Evolutionary conservation across 352 stramenopile genomes (phyloP), one percentile per base, ranked within the genome.

Genomic region (Globisporangium rhizosaccharum): DNA sequence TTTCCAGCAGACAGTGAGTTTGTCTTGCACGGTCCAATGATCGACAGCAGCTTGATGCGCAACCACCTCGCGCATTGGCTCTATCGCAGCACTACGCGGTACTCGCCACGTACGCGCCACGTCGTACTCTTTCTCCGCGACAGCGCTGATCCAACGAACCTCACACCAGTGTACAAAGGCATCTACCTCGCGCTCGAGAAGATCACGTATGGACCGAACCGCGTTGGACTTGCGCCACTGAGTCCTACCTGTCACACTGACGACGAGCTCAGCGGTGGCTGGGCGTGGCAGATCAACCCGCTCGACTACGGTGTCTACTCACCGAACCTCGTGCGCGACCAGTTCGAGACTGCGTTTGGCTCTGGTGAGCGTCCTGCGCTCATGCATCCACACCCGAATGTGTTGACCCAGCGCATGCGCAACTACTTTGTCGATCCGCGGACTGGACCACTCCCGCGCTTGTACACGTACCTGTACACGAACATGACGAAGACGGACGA

Each of bases 41-140:
- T 91, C 15, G 83, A 93, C 69, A 84, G 75, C 53, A 84, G 68
- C 10, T 25, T 93, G 56, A 53, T 90, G 53, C 81, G 83, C 51
- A 93, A 93, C 67, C 83, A 93, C 63, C 63, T 93, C 51, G 81
- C 81, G 17, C 81, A 93, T 57, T 90, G 78, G 76, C 47, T 93
- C 33, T 93, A 77, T 56, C 83, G 83, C 18, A 62, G 70, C 15
- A 91, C 81, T 5, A 69, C 76, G 33, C 79, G 83, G 11, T 30
- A 30, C 28, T 30, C 28, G 28, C 28, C 28, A 30, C 28, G 28
- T 5, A 30, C 28, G 28, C 28, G 28, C 28, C 28, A 30, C 28
- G 28, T 30, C 28, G 28, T 30, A 5, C 28, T 30, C 28, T 30
- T 30, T 5, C 28, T 30, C 28, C 28, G 28, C 28, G 28, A 30